A percentile compares a stretch with the other conserved stretches of the same genome.
phyloP scores from a whole-genome alignment of 169 alveolate species.

The Perkinsus olseni region DNA sequence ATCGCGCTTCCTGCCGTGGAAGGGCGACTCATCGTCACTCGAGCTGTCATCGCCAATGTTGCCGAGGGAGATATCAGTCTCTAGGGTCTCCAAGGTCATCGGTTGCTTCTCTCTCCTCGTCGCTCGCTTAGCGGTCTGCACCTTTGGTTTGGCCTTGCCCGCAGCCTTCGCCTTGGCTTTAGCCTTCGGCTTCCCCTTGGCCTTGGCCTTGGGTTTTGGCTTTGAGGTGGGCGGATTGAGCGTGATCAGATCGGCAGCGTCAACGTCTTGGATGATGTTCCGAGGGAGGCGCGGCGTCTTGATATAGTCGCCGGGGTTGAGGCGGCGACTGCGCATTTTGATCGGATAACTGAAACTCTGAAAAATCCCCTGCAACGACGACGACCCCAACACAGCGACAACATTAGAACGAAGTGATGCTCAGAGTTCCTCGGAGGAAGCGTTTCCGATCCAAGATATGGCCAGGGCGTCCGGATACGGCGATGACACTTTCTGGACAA shows the following conservation, averaged over 20 bases:
- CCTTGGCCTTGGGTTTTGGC: not conserved
- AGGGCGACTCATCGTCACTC: not conserved
- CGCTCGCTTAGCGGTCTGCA: not conserved
- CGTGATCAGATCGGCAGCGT: not conserved
- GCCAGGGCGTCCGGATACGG: not conserved
- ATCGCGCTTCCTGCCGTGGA: not conserved
- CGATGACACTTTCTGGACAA: not conserved
- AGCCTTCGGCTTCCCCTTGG: not conserved
- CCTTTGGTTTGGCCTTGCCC: not conserved
- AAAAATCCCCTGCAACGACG: not conserved
- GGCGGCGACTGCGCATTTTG: not conserved
- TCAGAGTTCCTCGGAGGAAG: not conserved
- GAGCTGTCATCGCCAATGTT: not conserved
- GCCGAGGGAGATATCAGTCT: not conserved
- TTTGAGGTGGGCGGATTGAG: not conserved
- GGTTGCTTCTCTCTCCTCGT: not conserved
- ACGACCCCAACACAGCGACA: not conserved
- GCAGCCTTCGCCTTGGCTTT: not conserved
- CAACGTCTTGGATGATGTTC: not conserved
- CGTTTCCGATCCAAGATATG: not conserved
- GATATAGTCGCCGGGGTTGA: not conserved
- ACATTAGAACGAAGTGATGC: not conserved
- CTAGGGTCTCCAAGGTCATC: not conserved
- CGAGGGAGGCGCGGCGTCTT: not conserved
- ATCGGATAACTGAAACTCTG: not conserved